Base-by-base conservation (phyloP, 2,329 filamentous ascomycete species). In the Fusarium neocosmosporiellum region DNA sequence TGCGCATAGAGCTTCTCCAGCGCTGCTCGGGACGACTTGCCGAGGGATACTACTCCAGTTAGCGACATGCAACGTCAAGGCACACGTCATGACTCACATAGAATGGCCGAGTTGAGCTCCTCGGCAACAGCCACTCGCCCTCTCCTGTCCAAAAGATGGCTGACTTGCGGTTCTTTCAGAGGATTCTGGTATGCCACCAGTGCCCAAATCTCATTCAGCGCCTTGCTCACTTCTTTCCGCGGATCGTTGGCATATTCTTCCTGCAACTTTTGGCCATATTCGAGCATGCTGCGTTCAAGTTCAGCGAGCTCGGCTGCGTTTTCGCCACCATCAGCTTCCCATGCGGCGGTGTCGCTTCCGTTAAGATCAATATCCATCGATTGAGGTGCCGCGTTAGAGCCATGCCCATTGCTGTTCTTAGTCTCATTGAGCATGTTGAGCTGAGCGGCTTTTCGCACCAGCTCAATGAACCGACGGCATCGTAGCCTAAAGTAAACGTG, bases 401-500 rank as follows among this genome's bases (percentile, higher is more conserved):
- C 83, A 59, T 88, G 84, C 13, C 84, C 80, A 70, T 87, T 79
- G 80, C 75, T 79, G 80, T 75, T 80, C 75, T 86, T 87, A 6
- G 80, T 75, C 10, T 86, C 84, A 37, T 84, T 81, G 9, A 83
- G 82, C 37, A 86, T 83, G 77, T 87, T 87, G 20, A 93, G 82
- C 74, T 95, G 92, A 3, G 92, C 91, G 37, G 91, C 91, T 66
- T 88, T 89, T 43, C 93, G 89, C 77, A 97, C 94, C 92, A 99
- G 96, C 81, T 99, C 96, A 69, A 98, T 92, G 80, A 98, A 98
- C 80, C 96, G 97, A 68, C 95, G 91, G 79, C 95, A 98, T 74
- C 92, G 90, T 57, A 99, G 86, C 66, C 92, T 93, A 83, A 99
- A 98, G 79, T 95, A 91, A 18, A 98, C 94, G 62, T 94, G 90